Conservation (phyloP, 768 basidiomycete species). For the Hemileccinum rubropunctum region DNA sequence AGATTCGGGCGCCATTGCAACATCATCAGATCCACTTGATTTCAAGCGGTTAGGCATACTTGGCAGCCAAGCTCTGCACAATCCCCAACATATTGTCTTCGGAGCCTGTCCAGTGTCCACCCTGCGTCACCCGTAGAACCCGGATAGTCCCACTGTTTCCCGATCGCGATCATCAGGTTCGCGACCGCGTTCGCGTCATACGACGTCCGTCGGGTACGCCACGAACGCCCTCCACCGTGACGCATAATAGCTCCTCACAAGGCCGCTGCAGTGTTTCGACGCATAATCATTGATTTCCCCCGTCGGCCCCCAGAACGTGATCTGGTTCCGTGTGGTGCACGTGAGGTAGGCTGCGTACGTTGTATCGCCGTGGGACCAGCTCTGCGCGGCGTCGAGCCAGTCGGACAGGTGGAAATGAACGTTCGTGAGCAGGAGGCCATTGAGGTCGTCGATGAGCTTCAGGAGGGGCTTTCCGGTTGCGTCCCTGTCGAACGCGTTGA, state of each 20-base stretch:
- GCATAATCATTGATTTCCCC: conserved; percentile 43
- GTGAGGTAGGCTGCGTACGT: conserved; percentile 36
- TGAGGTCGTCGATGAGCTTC: conserved; percentile 33
- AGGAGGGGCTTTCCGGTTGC: conserved; percentile 28
- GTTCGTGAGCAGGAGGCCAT: conserved; percentile 33
- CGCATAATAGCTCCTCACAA: conserved; percentile 37
- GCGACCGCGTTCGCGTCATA: conserved; percentile 29
- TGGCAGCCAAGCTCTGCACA: conserved; percentile 11
- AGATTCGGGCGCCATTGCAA: neutral
- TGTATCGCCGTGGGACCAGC: conserved; percentile 28
- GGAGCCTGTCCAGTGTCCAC: conserved; percentile 9
- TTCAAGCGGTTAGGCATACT: conserved; percentile 1
- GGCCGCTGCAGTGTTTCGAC: conserved; percentile 42
- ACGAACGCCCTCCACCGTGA: conserved; percentile 37
- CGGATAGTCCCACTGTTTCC: conserved; percentile 29
- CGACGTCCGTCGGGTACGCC: conserved; percentile 27
- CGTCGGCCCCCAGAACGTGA: conserved; percentile 42
- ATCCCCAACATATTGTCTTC: conserved; percentile 17
- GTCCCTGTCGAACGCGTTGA: conserved; percentile 22
- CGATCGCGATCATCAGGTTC: conserved; percentile 32
- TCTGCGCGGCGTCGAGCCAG: conserved; percentile 36
- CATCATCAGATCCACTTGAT: too few species aligned
- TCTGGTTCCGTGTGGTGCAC: conserved; percentile 40
- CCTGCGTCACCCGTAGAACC: conserved; percentile 13
- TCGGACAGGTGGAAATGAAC: conserved; percentile 31